Evolutionary conservation across 2,329 filamentous ascomycete species (phyloP).

Genomic region (Lachnellula occidentalis): DNA sequence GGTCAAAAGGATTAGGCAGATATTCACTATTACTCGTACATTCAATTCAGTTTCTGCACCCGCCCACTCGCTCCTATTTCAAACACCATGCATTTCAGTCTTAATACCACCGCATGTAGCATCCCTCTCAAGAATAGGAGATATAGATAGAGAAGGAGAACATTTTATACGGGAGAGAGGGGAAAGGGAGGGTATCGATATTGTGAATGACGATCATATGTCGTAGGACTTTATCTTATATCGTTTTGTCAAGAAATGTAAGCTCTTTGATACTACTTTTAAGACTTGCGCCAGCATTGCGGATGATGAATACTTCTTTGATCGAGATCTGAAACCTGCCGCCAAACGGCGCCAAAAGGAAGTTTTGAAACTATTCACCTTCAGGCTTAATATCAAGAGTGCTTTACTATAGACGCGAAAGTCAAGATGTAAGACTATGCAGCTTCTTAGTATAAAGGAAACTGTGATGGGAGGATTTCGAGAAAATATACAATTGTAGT

Average conservation of each 20-base stretch:
- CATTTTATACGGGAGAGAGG: background rate
- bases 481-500: background rate
- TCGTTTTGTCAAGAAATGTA: background rate
- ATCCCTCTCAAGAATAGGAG: background rate
- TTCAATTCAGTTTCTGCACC: too few relatives aligned
- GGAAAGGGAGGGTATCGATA: background rate
- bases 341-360: background rate
- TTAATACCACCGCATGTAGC: background rate
- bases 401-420: conserved; percentile 1
- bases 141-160: background rate
- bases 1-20: too few relatives aligned
- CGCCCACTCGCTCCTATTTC: too few relatives aligned
- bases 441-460: background rate
- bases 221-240: background rate
- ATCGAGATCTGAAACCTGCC: background rate
- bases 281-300: conserved; percentile 1
- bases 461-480: background rate
- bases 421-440: conserved; percentile 4
- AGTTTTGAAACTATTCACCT: background rate
- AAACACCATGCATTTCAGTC: too few relatives aligned
- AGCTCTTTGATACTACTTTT: background rate
- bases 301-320: conserved; percentile 3
- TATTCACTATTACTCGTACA: too few relatives aligned
- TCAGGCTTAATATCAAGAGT: conserved; percentile 2
- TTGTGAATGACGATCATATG: conserved; percentile 4